Evolutionary conservation across 2,329 filamentous ascomycete genomes (phyloP).

Genomic region (Fusarium equiseti): DNA sequence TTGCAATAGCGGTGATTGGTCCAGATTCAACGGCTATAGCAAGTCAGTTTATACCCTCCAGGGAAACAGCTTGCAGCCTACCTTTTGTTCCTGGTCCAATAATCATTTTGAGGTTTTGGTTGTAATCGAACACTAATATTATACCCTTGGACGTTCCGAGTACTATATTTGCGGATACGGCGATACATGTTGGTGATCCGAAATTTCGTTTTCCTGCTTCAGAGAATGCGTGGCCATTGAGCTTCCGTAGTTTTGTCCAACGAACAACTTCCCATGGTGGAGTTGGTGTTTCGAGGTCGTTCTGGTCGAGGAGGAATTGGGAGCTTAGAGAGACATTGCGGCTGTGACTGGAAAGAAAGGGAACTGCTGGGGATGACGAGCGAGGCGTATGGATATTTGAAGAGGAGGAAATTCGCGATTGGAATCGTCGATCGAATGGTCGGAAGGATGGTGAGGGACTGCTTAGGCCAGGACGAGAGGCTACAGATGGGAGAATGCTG

Average conservation of each 20-base stretch:
- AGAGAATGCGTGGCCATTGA: slow-evolving; percentile 90
- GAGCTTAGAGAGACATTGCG: slow-evolving; percentile 84
- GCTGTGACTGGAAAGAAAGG: slow-evolving; percentile 80
- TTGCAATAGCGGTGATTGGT: slow-evolving; percentile 84
- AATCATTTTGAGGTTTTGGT: slow-evolving; percentile 93
- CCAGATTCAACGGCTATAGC: slow-evolving; percentile 86
- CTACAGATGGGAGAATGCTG: slow-evolving; percentile 76
- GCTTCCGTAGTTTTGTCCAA: slow-evolving; percentile 93
- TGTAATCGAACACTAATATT: slow-evolving; percentile 96
- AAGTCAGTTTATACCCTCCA: slow-evolving; percentile 47
- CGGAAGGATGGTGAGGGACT: slow-evolving; percentile 87
- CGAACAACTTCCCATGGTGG: slow-evolving; percentile 96
- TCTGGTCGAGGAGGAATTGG: slow-evolving; percentile 70
- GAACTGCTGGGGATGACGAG: slow-evolving; percentile 80
- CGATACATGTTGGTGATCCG: slow-evolving; percentile 89
- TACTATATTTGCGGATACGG: slow-evolving; percentile 88
- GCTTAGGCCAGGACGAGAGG: slow-evolving; percentile 72
- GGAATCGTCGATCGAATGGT: slow-evolving; percentile 95
- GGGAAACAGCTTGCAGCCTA: slow-evolving; percentile 52
- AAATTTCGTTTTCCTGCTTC: slow-evolving; percentile 93
- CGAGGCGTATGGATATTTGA: slow-evolving; percentile 68
- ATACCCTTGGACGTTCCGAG: slow-evolving; percentile 95
- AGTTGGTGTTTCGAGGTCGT: slow-evolving; percentile 77
- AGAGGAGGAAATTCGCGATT: slow-evolving; percentile 79
- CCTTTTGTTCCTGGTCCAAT: slow-evolving; percentile 94